These are phyloP conservation scores for Moricandia arvensis DNA, from an alignment of 345 rosid species.

Conservation along the genomic window DNA sequence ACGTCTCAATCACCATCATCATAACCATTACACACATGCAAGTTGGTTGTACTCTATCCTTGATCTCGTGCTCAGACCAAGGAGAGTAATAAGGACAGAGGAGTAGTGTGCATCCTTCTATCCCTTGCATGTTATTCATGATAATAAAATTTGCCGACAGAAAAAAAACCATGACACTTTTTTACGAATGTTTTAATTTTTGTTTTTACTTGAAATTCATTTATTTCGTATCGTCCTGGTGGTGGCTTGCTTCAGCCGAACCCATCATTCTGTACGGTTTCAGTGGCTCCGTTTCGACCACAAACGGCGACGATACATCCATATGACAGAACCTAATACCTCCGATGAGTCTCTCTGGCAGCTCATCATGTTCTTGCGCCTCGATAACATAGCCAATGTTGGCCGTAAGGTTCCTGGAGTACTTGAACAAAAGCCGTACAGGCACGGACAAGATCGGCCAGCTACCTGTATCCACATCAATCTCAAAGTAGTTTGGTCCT, in stretches of 20 bases:
- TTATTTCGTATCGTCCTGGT: no score
- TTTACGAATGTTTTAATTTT: no score
- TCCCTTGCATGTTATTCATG: no score
- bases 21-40: no score
- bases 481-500: constrained; percentile 73
- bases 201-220: no score
- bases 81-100: no score
- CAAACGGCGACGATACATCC: constrained; percentile 68
- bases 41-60: no score
- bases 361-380: constrained; percentile 65
- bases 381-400: constrained; percentile 80
- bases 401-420: constrained; percentile 49
- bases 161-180: no score
- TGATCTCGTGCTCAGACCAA: no score
- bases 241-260: constrained; percentile 46
- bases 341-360: constrained; percentile 78
- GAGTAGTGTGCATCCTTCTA: no score
- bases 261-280: constrained; percentile 43
- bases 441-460: constrained; percentile 54
- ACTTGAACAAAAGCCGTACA: constrained; percentile 52
- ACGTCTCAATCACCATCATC: no score
- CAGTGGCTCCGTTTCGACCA: constrained; percentile 35
- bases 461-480: constrained; percentile 69
- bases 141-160: no score
- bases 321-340: constrained; percentile 65